Conservation (phyloP, 2,329 filamentous ascomycete genomes). For the Beauveria medogensis region DNA sequence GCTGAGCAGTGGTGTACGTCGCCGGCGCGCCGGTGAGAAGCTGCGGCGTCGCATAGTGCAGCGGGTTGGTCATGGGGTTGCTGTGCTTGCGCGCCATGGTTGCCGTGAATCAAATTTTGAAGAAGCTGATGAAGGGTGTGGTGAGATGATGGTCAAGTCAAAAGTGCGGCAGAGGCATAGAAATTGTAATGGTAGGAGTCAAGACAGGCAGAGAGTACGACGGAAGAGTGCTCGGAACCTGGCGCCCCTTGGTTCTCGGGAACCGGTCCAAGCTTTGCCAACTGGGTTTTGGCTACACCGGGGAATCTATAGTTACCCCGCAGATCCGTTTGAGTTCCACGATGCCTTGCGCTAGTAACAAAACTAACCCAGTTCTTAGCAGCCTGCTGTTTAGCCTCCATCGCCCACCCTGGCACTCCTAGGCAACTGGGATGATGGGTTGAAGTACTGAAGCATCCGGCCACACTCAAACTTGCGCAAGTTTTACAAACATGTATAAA, state of each 20-base stretch:
- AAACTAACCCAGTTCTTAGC: neutral
- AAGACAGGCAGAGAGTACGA: neutral
- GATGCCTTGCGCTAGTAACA: neutral
- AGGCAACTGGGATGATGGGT: too few relatives aligned
- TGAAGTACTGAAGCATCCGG: too few relatives aligned
- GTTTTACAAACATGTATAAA: too few relatives aligned
- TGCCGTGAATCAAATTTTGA: neutral
- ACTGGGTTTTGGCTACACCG: too few relatives aligned
- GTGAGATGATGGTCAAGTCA: neutral
- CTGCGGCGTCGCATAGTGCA: conserved; percentile 12
- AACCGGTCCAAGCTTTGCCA: neutral
- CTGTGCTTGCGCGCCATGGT: conserved; percentile 10
- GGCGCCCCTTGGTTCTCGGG: neutral
- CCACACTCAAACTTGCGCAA: too few relatives aligned
- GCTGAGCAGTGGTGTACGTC: conserved; percentile 1
- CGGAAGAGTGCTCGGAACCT: neutral
- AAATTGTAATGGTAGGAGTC: too few relatives aligned
- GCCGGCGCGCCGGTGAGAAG: conserved; percentile 2
- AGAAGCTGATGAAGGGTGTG: neutral
- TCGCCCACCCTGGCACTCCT: too few relatives aligned
- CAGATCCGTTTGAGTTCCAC: conserved; percentile 4
- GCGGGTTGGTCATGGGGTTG: conserved; percentile 12
- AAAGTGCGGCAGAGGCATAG: neutral
- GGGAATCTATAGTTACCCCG: conserved; percentile 5
- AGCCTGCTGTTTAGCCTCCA: too few relatives aligned